Base-by-base conservation (phyloP, 805 yeast species). In the Tetrapisispora iriomotensis region DNA sequence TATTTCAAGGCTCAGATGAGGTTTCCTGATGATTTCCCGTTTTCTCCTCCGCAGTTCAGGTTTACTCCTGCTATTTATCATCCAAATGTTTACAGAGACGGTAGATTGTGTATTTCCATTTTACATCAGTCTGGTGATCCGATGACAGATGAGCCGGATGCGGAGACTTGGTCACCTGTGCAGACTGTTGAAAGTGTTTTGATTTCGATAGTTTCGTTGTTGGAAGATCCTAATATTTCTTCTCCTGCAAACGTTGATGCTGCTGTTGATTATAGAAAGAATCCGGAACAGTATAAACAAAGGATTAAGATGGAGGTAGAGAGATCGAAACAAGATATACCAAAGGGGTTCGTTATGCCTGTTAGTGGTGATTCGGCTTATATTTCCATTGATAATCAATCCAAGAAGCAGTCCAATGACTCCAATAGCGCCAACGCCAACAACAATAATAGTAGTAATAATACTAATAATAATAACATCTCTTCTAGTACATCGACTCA, bases 241-340 rank as follows among this genome's bases (percentile, higher is more conserved):
- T 84, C 95, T 1, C 96, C 97, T 6, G 97, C 97, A 6, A 90
- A 90, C 61, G 88, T 90, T 37, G 97, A 90, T 61, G 97, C 97
- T 14, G 83, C 95, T 15, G 86, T 87, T 32, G 84, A 82, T 51
- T 87, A 85, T 74, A 72, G 95, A 53, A 85, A 83, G 53, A 75
- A 82, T 60, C 79, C 80, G 22, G 85, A 79, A 20, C 78, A 74
- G 34, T 90, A 86, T 65, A 75, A 75, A 58, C 77, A 72, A 53
- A 75, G 76, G 55, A 94, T 87, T 5, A 70, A 74, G 45, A 75
- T 79, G 52, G 95, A 86, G 53, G 96, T 87, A 23, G 86, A 80
- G 56, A 70, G 82, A 51, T 82, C 94, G 29, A 82, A 82, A 56
- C 74, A 74, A 42, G 92, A 86, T 60, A 86, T 88, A 35, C 97